These are phyloP conservation scores for Candida golubevii DNA, from an alignment of 805 yeast species.

Conservation along the genomic window DNA sequence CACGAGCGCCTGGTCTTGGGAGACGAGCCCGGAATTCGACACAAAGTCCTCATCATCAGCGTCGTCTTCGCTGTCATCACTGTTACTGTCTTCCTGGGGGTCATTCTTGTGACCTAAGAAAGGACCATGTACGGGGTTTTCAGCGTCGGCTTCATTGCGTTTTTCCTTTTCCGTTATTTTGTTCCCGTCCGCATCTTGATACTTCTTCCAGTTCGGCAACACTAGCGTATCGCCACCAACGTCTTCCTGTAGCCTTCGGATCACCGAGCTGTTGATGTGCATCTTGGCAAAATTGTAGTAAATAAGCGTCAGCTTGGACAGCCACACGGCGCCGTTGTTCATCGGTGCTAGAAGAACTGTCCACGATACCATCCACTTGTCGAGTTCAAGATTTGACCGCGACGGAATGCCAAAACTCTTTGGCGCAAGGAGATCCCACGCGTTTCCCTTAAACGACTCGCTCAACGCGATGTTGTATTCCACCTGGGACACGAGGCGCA, in stretches of 20 bases:
- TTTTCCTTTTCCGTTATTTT: conserved; percentile 21
- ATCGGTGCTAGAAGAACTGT: conserved; percentile 62
- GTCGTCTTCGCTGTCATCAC: conserved; percentile 1
- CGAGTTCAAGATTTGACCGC: conserved; percentile 60
- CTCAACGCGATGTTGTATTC: conserved; percentile 62
- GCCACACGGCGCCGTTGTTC: conserved; percentile 55
- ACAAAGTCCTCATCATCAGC: conserved; percentile 23
- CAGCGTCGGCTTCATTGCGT: conserved; percentile 13
- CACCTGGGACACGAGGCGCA: conserved; percentile 62
- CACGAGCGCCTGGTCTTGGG: conserved; percentile 32
- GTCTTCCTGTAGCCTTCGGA: conserved; percentile 38
- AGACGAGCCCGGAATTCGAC: conserved; percentile 27
- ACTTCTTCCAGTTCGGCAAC: conserved; percentile 33
- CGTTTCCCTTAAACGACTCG: conserved; percentile 52
- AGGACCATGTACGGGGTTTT: not conserved
- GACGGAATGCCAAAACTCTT: conserved; percentile 65
- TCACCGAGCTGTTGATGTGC: conserved; percentile 58
- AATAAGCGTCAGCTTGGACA: conserved; percentile 62
- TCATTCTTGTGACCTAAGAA: too few relatives aligned
- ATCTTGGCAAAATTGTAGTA: conserved; percentile 73
- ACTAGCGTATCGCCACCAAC: conserved; percentile 13
- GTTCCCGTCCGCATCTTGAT: not conserved
- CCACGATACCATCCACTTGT: conserved; percentile 81
- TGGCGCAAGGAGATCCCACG: conserved; percentile 60
- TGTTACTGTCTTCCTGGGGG: not conserved